Evolutionary conservation across 352 stramenopile genomes (phyloP).

Genomic region (Pythium phragmitis): DNA sequence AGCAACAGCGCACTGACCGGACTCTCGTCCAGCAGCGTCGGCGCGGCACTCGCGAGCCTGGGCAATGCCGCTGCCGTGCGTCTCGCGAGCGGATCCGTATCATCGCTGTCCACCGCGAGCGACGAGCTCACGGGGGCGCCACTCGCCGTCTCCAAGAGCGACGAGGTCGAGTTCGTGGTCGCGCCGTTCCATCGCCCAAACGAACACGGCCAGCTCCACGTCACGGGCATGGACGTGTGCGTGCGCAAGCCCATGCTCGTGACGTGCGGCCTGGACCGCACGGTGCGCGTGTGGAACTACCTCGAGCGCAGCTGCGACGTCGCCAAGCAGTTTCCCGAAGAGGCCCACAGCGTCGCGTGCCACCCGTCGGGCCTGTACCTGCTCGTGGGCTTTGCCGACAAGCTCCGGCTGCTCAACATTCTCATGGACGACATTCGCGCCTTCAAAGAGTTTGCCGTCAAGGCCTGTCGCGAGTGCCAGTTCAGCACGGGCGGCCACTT

Average conservation of each 20-base stretch:
- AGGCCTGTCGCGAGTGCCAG: conserved; percentile 87
- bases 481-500: conserved; percentile 92
- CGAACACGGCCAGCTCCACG: conserved; percentile 57
- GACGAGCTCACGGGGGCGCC: neutral
- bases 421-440: conserved; percentile 93
- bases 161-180: conserved; percentile 73
- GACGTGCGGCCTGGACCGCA: conserved; percentile 90
- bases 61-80: conserved; percentile 16
- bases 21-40: conserved; percentile 13
- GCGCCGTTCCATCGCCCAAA: conserved; percentile 72
- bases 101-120: conserved; percentile 3
- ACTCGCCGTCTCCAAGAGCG: conserved; percentile 36
- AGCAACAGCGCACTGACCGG: conserved; percentile 2
- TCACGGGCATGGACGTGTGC: conserved; percentile 93
- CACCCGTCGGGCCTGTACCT: conserved; percentile 90
- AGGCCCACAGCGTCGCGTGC: conserved; percentile 85
- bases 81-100: conserved; percentile 7
- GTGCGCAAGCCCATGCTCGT: conserved; percentile 90
- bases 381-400: conserved; percentile 93
- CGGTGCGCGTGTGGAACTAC: conserved; percentile 94
- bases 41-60: conserved; percentile 21
- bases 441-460: conserved; percentile 91
- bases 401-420: conserved; percentile 93
- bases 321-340: conserved; percentile 90
- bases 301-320: conserved; percentile 90